Base-by-base conservation (phyloP, 2,329 filamentous ascomycete genomes). In the Arachnomyces sp. region DNA sequence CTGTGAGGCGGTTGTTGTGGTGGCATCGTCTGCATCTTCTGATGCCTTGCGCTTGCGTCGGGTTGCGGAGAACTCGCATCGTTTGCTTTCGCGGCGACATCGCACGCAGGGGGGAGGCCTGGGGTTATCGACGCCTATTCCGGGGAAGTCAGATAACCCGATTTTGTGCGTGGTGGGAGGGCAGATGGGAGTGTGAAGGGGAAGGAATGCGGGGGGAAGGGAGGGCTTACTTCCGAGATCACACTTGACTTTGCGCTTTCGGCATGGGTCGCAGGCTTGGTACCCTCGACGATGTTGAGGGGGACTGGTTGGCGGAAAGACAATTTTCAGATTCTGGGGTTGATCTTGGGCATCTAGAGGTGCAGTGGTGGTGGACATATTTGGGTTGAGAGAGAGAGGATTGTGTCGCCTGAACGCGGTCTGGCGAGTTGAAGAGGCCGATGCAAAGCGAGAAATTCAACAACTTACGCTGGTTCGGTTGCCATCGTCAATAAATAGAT, bases 61-160 rank as follows among this genome's bases (percentile, higher is more conserved):
- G 25, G 89, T 96, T 14, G 88, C 86, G 47, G 88, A 94, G 71
- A 98, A 98, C 73, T 83, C 94, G 70, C 92, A 98, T 55, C 94
- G 83, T 63, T 96, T 96, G 68, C 82, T 87, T 70, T 98, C 92
- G 51, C 92, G 81, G 39, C 88, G 82, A 61, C 92, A 98, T 57
- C 92, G 81, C 44, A 90, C 84, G 63, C 92, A 98, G 2, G 92
- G 92, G 40, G 90, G 90, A 54, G 94, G 87, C 63, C 89, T 81
- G 16, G 92, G 92, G 54, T 92, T 90, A 66, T 96, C 92, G 58
- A 96, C 90, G 55, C 65, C 66, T 68, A 39, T 12, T 4, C 15
- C n/a, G n/a, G 31, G 31, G 12, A 5, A 32, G 12, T 14, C 31
- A 32, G 15, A n/a, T n/a, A n/a, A n/a, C n/a, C n/a, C n/a, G n/a